These are phyloP conservation scores for Elaeis oleifera DNA, from an alignment of 202 grass and related monocot species.

Conservation along the genomic window DNA sequence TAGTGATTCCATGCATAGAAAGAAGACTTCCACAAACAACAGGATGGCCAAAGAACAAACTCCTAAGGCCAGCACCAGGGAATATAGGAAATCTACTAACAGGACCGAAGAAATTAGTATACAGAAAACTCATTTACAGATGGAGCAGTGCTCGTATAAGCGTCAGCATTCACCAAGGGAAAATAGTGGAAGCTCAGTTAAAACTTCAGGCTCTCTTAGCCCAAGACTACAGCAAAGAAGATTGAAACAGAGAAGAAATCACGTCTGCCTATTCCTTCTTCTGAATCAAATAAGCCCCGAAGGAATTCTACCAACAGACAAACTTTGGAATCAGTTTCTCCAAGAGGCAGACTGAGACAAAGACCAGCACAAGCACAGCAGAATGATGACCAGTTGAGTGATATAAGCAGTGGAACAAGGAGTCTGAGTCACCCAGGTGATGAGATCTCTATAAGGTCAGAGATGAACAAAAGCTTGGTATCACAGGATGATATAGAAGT, in stretches of 20 bases:
- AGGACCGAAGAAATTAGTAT: slow-evolving; percentile 50
- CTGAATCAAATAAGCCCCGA: slow-evolving; percentile 42
- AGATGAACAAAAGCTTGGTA: slow-evolving; percentile 44
- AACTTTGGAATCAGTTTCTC: slow-evolving; percentile 61
- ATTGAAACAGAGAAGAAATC: slow-evolving; percentile 40
- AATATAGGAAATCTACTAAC: slow-evolving; percentile 35
- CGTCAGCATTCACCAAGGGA: slow-evolving; percentile 43
- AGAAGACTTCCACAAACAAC: slow-evolving; percentile 33
- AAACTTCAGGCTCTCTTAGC: slow-evolving; percentile 57
- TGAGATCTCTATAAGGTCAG: slow-evolving; percentile 55
- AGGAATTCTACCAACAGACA: slow-evolving; percentile 46
- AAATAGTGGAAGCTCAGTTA: slow-evolving; percentile 30
- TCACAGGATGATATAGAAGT: slow-evolving; percentile 57
- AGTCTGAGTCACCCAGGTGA: slow-evolving; percentile 44
- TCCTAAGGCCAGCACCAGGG: slow-evolving; percentile 39
- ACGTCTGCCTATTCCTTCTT: slow-evolving; percentile 38
- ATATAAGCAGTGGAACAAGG: slow-evolving; percentile 39
- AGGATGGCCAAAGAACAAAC: slow-evolving; percentile 32
- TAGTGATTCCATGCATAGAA: slow-evolving; percentile 37
- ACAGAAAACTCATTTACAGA: slow-evolving; percentile 41
- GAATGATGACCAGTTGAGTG: slow-evolving; percentile 49
- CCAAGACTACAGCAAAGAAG: slow-evolving; percentile 67
- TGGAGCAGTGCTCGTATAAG: slow-evolving; percentile 36
- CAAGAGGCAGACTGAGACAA: slow-evolving; percentile 54
- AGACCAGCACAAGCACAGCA: slow-evolving; percentile 54